Conservation (phyloP, 2,329 filamentous ascomycete species). For the Bipolaris cookei region DNA sequence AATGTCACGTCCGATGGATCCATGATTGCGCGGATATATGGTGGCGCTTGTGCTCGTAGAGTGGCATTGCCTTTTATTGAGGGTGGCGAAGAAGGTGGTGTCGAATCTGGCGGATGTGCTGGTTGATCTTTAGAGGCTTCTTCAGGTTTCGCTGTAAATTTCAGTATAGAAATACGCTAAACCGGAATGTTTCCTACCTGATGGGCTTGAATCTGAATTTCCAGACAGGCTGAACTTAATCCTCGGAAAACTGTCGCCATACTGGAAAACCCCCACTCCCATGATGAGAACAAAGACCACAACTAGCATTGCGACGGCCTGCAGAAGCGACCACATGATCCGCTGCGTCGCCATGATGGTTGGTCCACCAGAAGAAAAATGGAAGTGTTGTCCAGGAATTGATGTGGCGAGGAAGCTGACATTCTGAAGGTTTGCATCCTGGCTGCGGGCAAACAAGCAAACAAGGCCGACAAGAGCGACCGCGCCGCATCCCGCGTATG, state of each 20-base stretch:
- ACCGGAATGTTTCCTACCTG: background rate
- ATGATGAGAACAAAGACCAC: conserved; percentile 18
- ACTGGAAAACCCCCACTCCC: conserved; percentile 16
- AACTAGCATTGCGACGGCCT: conserved; percentile 19
- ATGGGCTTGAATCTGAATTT: conserved; percentile 2
- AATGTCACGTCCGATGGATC: conserved; percentile 22
- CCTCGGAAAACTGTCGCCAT: conserved; percentile 13
- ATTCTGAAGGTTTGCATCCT: background rate
- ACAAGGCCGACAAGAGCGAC: background rate
- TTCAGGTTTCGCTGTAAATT: background rate
- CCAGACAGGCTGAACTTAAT: conserved; percentile 9
- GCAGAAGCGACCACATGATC: conserved; percentile 21
- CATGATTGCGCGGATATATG: conserved; percentile 29
- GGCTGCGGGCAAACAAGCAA: background rate
- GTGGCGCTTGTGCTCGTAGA: conserved; percentile 18
- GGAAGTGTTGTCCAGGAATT: background rate
- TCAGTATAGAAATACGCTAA: background rate
- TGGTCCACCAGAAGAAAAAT: background rate
- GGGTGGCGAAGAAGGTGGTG: conserved; percentile 4
- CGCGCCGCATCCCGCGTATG: background rate
- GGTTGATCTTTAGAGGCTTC: background rate
- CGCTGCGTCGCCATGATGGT: conserved; percentile 17
- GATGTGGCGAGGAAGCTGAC: background rate
- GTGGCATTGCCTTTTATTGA: conserved; percentile 20
- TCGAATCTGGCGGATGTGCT: background rate